A percentile compares a stretch with the other conserved stretches of the same genome.
Evolutionary conservation across 2,329 filamentous ascomycete genomes (phyloP).

Genomic region (Curvularia sp.): DNA sequence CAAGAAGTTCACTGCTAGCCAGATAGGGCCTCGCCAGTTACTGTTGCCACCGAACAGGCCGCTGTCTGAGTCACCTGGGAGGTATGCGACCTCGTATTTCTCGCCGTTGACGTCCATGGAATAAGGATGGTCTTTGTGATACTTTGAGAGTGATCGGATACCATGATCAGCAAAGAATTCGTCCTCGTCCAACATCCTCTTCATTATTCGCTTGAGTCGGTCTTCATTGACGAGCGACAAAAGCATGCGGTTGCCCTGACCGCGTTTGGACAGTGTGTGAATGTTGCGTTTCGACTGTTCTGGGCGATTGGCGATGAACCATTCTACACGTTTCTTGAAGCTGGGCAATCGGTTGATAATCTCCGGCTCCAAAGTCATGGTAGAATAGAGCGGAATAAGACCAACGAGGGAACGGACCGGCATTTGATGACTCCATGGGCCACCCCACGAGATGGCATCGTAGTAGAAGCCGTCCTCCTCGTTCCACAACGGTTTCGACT

Average conservation of each 20-base stretch:
- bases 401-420: constrained; percentile 92
- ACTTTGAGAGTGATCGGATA: constrained; percentile 90
- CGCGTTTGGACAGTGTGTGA: constrained; percentile 87
- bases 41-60: constrained; percentile 96
- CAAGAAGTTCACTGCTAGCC: constrained; percentile 95
- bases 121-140: constrained; percentile 86
- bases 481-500: constrained; percentile 91
- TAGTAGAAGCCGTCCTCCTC: constrained; percentile 98
- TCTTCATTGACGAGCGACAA: constrained; percentile 92
- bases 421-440: constrained; percentile 90
- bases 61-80: constrained; percentile 95
- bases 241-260: constrained; percentile 86
- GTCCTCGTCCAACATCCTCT: constrained; percentile 90
- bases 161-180: constrained; percentile 92
- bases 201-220: constrained; percentile 85
- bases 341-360: constrained; percentile 88
- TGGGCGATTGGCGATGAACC: constrained; percentile 88
- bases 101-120: constrained; percentile 97
- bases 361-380: constrained; percentile 90
- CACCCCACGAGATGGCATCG: constrained; percentile 95
- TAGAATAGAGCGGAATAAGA: constrained; percentile 90
- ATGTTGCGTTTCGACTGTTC: constrained; percentile 94
- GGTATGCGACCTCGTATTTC: constrained; percentile 83
- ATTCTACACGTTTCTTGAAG: constrained; percentile 91
- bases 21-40: constrained; percentile 95